Conservation (phyloP, 1,284 basidiomycete genomes). For the Boletus calvinii region DNA sequence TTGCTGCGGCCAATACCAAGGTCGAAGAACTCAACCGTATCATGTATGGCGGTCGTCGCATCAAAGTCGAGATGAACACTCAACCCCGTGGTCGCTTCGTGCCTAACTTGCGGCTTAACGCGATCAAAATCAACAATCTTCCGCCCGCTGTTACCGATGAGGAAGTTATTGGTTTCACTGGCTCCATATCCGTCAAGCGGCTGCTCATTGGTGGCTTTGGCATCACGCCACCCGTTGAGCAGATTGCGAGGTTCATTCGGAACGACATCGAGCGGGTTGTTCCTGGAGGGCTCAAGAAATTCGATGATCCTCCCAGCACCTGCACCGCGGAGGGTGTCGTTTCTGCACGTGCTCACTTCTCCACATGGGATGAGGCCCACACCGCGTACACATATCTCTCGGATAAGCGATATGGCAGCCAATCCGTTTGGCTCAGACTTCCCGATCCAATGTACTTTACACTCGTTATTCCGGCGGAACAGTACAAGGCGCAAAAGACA, state of each 20-base stretch:
- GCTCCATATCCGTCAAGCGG: constrained; percentile 24
- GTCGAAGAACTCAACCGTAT: constrained; percentile 36
- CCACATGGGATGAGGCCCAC: constrained; percentile 48
- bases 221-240: background rate
- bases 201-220: constrained; percentile 7
- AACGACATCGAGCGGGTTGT: constrained; percentile 22
- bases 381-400: constrained; percentile 34
- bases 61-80: constrained; percentile 44
- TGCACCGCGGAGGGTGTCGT: constrained; percentile 29
- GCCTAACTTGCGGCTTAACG: constrained; percentile 24
- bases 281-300: constrained; percentile 16
- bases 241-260: constrained; percentile 17
- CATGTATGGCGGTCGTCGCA: constrained; percentile 38
- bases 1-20: constrained; percentile 19
- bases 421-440: constrained; percentile 37
- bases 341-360: constrained; percentile 42
- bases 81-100: constrained; percentile 29
- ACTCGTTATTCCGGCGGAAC: constrained; percentile 44
- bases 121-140: constrained; percentile 35
- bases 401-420: constrained; percentile 31
- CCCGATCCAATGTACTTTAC: constrained; percentile 47
- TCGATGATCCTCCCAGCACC: constrained; percentile 22
- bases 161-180: constrained; percentile 24
- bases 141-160: constrained; percentile 21
- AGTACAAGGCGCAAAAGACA: constrained; percentile 49